Conservation (phyloP, 768 basidiomycete genomes). For the Coprinellus micaceus region DNA sequence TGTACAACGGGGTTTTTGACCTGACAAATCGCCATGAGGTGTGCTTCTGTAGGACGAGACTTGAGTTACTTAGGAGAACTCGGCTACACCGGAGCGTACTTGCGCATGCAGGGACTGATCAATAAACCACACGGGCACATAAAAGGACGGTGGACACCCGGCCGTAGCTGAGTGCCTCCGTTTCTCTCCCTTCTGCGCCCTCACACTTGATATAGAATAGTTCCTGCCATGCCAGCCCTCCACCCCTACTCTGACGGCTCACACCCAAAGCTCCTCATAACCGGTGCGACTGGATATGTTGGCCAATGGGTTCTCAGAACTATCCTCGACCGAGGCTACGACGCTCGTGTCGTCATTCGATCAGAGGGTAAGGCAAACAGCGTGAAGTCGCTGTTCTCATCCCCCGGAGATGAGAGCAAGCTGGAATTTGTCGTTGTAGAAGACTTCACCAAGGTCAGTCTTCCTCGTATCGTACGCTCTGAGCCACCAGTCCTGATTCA, state of each 20-base stretch:
- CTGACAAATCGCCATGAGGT: too few species aligned
- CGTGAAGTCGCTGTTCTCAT: slow-evolving; percentile 48
- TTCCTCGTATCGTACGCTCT: slow-evolving; percentile 1
- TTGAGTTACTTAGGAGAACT: too few species aligned
- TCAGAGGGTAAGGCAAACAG: slow-evolving; percentile 53
- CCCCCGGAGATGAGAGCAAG: slow-evolving; percentile 37
- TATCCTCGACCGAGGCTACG: slow-evolving; percentile 55
- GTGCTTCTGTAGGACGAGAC: too few species aligned
- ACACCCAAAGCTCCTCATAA: slow-evolving; percentile 36
- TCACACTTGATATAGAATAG: too few species aligned
- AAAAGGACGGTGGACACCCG: too few species aligned
- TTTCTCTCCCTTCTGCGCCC: too few species aligned
- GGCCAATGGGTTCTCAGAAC: slow-evolving; percentile 42
- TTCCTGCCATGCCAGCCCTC: too few species aligned
- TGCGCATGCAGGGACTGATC: too few species aligned
- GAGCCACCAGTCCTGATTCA: neutral
- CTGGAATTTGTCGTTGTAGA: slow-evolving; percentile 48
- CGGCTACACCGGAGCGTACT: too few species aligned
- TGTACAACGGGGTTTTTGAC: too few species aligned
- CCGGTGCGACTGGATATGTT: slow-evolving; percentile 50
- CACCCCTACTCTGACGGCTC: slow-evolving; percentile 3
- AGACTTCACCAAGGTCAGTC: slow-evolving; percentile 46
- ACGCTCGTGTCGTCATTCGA: slow-evolving; percentile 62
- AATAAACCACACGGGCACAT: too few species aligned
- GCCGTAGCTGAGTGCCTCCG: too few species aligned